Percentiles rank a stretch among this genome's conserved stretches.
These are phyloP conservation scores for Alternaria sp. DNA, from an alignment of 2,329 filamentous ascomycete genomes.

Conservation along the genomic window DNA sequence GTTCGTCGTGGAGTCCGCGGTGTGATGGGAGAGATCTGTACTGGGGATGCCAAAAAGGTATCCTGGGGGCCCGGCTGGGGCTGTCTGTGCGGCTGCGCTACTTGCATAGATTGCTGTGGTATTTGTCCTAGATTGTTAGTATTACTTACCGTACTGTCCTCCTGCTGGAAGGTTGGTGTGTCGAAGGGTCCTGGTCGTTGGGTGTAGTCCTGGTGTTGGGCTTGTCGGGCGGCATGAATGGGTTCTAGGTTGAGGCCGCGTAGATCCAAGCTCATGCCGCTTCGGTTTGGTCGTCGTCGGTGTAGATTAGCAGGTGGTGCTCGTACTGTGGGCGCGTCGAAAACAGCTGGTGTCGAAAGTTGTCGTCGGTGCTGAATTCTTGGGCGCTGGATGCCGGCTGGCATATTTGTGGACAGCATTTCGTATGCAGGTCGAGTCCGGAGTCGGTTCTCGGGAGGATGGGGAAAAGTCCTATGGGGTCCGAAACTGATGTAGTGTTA, in stretches of 20 bases:
- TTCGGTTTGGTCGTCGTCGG: constrained; percentile 68
- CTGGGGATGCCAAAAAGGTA: constrained; percentile 50
- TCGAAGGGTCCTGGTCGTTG: constrained; percentile 38
- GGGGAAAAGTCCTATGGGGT: constrained; percentile 47
- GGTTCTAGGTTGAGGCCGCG: constrained; percentile 65
- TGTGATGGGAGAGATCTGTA: constrained; percentile 49
- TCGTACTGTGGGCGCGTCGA: constrained; percentile 76
- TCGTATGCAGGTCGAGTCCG: constrained; percentile 75
- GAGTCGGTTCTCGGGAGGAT: constrained; percentile 56
- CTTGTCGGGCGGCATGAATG: constrained; percentile 37
- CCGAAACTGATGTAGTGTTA: constrained; percentile 51
- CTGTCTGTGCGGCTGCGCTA: constrained; percentile 88
- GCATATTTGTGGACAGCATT: constrained; percentile 79
- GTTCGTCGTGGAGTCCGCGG: constrained; percentile 48
- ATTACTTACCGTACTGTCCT: constrained; percentile 63
- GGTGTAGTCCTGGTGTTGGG: constrained; percentile 55
- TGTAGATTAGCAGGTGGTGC: constrained; percentile 68
- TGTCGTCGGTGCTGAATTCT: constrained; percentile 84
- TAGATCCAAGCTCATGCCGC: constrained; percentile 83
- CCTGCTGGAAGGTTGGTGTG: constrained; percentile 55
- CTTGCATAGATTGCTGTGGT: constrained; percentile 83
- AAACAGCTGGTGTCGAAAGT: constrained; percentile 81
- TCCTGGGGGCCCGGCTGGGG: constrained; percentile 74
- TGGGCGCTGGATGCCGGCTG: constrained; percentile 75
- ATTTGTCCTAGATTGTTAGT: constrained; percentile 66